phyloP scores from a whole-genome alignment of 83 land plant species.

The Diphasiastrum complanatum region DNA sequence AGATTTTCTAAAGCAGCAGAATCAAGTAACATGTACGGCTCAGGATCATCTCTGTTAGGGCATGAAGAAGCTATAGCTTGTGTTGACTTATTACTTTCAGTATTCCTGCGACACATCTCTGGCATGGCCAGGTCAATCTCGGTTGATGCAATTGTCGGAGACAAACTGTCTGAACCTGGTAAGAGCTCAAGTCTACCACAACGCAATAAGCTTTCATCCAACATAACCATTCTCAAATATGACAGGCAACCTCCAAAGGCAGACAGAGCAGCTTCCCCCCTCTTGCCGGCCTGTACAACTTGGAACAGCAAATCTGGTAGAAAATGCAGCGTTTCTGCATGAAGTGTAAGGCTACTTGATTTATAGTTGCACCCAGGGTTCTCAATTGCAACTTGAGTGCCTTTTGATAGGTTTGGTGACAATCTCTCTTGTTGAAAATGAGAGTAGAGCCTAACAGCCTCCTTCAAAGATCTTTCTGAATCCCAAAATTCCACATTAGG shows the following conservation, averaged over 20 bases:
- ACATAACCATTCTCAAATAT: constrained; percentile 68
- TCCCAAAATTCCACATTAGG: constrained; percentile 79
- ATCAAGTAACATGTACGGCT: constrained; percentile 85
- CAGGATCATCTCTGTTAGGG: constrained; percentile 10
- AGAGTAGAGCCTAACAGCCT: constrained; percentile 37
- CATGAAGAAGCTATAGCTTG: background rate
- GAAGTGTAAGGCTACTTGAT: no score
- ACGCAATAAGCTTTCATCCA: constrained; percentile 63
- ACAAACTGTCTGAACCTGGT: constrained; percentile 51
- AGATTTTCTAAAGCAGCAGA: constrained; percentile 85
- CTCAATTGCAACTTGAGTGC: no score
- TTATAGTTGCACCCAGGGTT: no score
- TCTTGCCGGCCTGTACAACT: constrained; percentile 39
- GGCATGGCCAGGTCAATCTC: no score
- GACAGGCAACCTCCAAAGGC: constrained; percentile 87
- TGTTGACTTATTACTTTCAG: background rate
- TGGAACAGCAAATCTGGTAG: constrained; percentile 48
- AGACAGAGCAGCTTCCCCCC: constrained; percentile 53
- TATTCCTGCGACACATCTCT: background rate
- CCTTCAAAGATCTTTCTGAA: constrained; percentile 53
- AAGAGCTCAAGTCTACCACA: constrained; percentile 73
- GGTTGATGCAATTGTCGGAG: no score
- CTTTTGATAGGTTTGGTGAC: no score
- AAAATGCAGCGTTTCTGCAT: no score
- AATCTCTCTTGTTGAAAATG: no score